Evolutionary conservation across 1,284 basidiomycete species (phyloP), one percentile per base, ranked within the genome.

Genomic region (Cutaneotrichosporon mucoides): DNA sequence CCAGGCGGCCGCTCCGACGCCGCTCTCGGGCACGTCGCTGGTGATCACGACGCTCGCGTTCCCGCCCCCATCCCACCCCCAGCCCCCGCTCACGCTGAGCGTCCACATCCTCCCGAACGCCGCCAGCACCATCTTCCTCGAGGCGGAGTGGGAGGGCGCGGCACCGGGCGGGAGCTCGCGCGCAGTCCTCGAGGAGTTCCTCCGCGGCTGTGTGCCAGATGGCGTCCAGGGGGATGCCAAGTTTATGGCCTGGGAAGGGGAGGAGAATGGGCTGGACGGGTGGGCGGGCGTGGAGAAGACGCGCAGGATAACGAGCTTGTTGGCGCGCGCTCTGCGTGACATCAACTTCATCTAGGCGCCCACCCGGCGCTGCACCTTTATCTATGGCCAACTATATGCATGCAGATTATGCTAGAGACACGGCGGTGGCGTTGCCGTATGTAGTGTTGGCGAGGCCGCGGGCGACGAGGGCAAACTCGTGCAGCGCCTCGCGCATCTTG

Each of bases 381-480:
- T n/a, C 7, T 10, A 48, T 34, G 33, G 33, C n/a, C 38, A 15
- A 16, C 44, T 15, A 24, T 24, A 55, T 47, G 53, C 37, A 47
- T 47, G 24, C 24, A 24, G 12, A 24, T 11, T 42, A 53, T 36
- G 47, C 52, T 15, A 16, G 15, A 15, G 50, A 57, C 5, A 73
- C 60, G n/a, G 70, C 70, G 9, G 77, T 77, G 2, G 76, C 77
- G 55, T 73, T 78, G 3, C 77, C 77, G 62, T 79, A 79, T 4
- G 71, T 74, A 16, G 77, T 78, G 54, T 74, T 76, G 45, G 74
- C 77, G 50, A 79, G 57, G 3, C 77, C 77, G 51, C 77, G 65
- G 3, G 73, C 69, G 16, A 79, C 72, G 33, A 79, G 65, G 7
- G 78, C 77, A 64, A 79, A 79, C 51, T 79, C 78, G 57, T 79